A percentile compares a stretch with the other conserved stretches of the same genome.
Conservation (phyloP, 164 flowering plant genomes). For the Chloranthus sessilifolius region DNA sequence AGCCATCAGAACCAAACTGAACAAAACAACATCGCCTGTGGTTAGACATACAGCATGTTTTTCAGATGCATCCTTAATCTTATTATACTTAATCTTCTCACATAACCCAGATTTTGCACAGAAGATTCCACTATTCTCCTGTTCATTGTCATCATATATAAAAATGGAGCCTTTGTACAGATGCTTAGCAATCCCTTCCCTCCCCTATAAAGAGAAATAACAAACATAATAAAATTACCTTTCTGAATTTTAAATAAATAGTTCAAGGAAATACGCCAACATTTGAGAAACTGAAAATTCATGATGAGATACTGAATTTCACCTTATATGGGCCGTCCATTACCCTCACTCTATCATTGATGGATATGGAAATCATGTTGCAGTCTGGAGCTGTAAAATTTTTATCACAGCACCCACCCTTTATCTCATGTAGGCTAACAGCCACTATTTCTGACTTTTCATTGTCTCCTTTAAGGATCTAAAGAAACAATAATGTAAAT, state of each 20-base stretch:
- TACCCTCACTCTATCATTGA: slow-evolving; percentile 59
- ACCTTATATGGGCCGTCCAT: slow-evolving; percentile 83
- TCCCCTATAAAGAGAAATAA: slow-evolving; percentile 50
- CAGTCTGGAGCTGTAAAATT: slow-evolving; percentile 66
- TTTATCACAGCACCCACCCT: slow-evolving; percentile 40
- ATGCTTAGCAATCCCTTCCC: slow-evolving; percentile 67
- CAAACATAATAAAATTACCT: neutral
- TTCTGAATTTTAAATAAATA: neutral
- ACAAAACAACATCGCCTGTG: neutral
- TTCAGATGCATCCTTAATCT: slow-evolving; percentile 23
- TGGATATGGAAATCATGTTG: slow-evolving; percentile 40
- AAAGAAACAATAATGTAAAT: slow-evolving; percentile 7
- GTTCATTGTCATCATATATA: slow-evolving; percentile 55
- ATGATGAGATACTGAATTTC: slow-evolving; percentile 4
- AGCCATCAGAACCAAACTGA: neutral
- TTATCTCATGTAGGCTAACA: slow-evolving; percentile 38
- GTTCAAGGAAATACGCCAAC: neutral
- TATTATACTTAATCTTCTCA: slow-evolving; percentile 50
- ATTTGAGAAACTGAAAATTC: neutral
- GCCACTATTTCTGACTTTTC: slow-evolving; percentile 48
- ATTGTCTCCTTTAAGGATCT: slow-evolving; percentile 64
- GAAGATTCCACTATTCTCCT: slow-evolving; percentile 69
- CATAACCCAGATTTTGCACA: slow-evolving; percentile 60
- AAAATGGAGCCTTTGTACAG: slow-evolving; percentile 66
- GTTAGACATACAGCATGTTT: slow-evolving; percentile 32